These are phyloP conservation scores for Caloboletus firmus DNA, from an alignment of 1,284 basidiomycete genomes.

Conservation along the genomic window DNA sequence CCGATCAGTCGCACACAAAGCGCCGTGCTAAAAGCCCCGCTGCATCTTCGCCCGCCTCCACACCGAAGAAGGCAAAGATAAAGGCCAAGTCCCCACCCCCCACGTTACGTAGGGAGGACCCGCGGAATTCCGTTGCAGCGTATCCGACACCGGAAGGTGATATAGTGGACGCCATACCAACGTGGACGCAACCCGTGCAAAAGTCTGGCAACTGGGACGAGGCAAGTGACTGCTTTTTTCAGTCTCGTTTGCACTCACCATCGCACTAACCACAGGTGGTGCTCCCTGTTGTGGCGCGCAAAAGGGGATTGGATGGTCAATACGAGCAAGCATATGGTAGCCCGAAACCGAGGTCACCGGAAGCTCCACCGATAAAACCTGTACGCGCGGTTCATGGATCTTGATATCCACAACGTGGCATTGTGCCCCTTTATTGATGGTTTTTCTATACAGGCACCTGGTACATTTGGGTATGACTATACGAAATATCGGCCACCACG, in stretches of 20 bases:
- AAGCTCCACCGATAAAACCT: slow-evolving; percentile 46
- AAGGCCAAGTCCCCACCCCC: slow-evolving; percentile 36
- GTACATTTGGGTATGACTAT: slow-evolving; percentile 76
- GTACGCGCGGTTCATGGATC: slow-evolving; percentile 39
- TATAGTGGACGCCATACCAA: slow-evolving; percentile 67
- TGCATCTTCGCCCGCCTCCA: slow-evolving; percentile 32
- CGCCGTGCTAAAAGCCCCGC: slow-evolving; percentile 48
- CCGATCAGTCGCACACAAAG: slow-evolving; percentile 38
- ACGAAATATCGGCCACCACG: slow-evolving; percentile 58
- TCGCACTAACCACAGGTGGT: slow-evolving; percentile 44
- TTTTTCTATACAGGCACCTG: slow-evolving; percentile 57
- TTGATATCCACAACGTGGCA: background rate
- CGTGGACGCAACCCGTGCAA: slow-evolving; percentile 71
- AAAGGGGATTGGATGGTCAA: slow-evolving; percentile 71
- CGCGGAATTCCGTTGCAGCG: slow-evolving; percentile 51
- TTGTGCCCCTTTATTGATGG: slow-evolving; percentile 4
- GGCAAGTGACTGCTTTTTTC: slow-evolving; percentile 41
- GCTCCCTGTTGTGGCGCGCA: slow-evolving; percentile 76
- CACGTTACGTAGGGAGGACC: slow-evolving; percentile 29
- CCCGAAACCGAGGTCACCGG: slow-evolving; percentile 48
- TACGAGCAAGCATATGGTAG: slow-evolving; percentile 66
- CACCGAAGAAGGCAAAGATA: slow-evolving; percentile 41
- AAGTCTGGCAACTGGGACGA: slow-evolving; percentile 75
- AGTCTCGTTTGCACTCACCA: slow-evolving; percentile 9
- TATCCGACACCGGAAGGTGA: slow-evolving; percentile 59